A percentile compares a stretch with the other conserved stretches of the same genome.
Conservation (phyloP, 2,329 filamentous ascomycete genomes). For the Penicillium fuscoglaucum region DNA sequence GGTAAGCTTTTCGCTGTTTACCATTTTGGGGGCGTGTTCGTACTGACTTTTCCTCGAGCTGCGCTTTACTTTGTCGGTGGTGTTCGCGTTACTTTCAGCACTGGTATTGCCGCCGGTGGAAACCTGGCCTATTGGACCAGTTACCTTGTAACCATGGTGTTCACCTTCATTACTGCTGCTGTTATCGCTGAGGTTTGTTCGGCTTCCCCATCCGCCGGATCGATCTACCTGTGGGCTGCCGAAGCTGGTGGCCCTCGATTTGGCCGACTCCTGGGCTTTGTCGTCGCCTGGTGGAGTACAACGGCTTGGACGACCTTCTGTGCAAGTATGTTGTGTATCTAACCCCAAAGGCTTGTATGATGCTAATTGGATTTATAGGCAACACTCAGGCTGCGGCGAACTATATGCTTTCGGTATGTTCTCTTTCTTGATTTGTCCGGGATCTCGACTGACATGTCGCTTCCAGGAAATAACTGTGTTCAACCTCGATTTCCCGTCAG, state of each 20-base stretch:
- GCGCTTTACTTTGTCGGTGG: constrained; percentile 63
- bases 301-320: constrained; percentile 63
- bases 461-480: constrained; percentile 59
- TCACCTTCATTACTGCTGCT: constrained; percentile 62
- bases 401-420: constrained; percentile 53
- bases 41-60: constrained; percentile 39
- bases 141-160: constrained; percentile 60
- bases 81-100: constrained; percentile 62
- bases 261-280: constrained; percentile 58
- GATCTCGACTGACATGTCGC: constrained; percentile 9
- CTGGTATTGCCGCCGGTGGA: constrained; percentile 61
- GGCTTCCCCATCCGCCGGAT: constrained; percentile 59
- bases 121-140: constrained; percentile 64
- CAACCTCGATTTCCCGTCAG: constrained; percentile 55
- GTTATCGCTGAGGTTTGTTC: constrained; percentile 63
- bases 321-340: constrained; percentile 42
- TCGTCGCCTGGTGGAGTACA: constrained; percentile 66
- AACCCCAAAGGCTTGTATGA: neutral
- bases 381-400: constrained; percentile 55
- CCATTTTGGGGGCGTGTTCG: neutral
- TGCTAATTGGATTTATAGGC: constrained; percentile 28
- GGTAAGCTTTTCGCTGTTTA: constrained; percentile 40
- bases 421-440: neutral
- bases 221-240: constrained; percentile 64
- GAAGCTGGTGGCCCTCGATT: constrained; percentile 57